These are phyloP conservation scores for Rutstroemia sp. DNA, from an alignment of 2,329 filamentous ascomycete species.

Conservation along the genomic window DNA sequence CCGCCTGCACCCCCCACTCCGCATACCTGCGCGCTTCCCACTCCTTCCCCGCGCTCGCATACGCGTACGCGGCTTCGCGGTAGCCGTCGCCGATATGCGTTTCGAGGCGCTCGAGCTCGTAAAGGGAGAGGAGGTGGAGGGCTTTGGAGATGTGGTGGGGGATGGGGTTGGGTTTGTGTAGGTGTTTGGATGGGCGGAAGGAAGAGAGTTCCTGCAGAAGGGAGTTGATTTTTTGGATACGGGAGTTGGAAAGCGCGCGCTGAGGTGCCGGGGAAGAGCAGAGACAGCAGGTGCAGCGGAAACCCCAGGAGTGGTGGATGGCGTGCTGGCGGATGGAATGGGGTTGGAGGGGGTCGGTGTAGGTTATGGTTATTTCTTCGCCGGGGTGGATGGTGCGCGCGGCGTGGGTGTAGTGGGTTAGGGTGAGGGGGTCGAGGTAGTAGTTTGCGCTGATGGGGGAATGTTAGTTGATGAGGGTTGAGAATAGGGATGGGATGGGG, in stretches of 20 bases:
- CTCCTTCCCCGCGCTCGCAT: background rate
- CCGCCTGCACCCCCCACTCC: background rate
- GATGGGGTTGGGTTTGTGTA: background rate
- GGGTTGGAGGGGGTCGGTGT: slow-evolving; percentile 26
- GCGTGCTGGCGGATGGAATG: slow-evolving; percentile 22
- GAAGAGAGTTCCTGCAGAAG: background rate
- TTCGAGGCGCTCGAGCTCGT: background rate
- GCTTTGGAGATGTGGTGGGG: background rate
- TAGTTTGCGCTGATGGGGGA: slow-evolving; percentile 18
- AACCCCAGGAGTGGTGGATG: slow-evolving; percentile 32
- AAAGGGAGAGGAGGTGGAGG: background rate
- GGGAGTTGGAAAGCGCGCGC: background rate
- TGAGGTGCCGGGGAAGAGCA: slow-evolving; percentile 16
- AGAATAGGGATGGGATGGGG: background rate
- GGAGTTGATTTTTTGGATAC: background rate
- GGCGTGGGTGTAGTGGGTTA: slow-evolving; percentile 32
- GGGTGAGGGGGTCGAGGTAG: slow-evolving; percentile 29
- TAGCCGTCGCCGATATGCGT: background rate
- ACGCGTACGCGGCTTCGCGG: background rate
- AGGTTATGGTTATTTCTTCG: slow-evolving; percentile 34
- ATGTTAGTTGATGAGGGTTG: background rate
- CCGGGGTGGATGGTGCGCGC: slow-evolving; percentile 30
- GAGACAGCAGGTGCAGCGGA: slow-evolving; percentile 31
- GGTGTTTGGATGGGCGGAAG: background rate
- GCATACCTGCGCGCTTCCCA: background rate